These are phyloP conservation scores for Plectosphaerella plurivora DNA, from an alignment of 2,329 filamentous ascomycete genomes.

Conservation along the genomic window DNA sequence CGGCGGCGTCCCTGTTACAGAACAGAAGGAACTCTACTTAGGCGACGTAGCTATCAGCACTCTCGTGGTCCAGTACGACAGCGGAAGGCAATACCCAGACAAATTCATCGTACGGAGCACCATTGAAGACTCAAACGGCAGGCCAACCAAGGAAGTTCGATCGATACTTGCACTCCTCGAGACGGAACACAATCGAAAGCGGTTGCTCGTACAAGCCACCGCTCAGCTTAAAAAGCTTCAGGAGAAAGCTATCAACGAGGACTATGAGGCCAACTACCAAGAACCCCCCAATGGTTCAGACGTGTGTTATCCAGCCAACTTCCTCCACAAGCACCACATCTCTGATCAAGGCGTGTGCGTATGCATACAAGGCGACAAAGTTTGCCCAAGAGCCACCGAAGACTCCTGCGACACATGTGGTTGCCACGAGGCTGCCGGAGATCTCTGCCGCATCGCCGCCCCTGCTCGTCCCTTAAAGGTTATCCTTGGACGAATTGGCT, in stretches of 20 bases:
- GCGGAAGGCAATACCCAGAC: slow-evolving; percentile 13
- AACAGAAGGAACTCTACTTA: slow-evolving; percentile 12
- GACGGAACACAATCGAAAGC: slow-evolving; percentile 8
- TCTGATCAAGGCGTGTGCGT: slow-evolving; percentile 4
- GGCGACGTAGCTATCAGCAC: slow-evolving; percentile 28
- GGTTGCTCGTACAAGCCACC: slow-evolving; percentile 6
- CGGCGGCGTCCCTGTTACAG: slow-evolving; percentile 13
- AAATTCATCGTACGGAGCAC: slow-evolving; percentile 12
- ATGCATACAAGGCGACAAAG: too few relatives aligned
- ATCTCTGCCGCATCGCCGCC: neutral
- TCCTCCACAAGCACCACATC: slow-evolving; percentile 22
- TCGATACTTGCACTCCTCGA: slow-evolving; percentile 16
- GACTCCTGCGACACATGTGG: too few relatives aligned
- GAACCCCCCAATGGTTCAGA: slow-evolving; percentile 21
- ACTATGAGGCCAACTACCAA: slow-evolving; percentile 9
- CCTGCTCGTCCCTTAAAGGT: slow-evolving; percentile 15
- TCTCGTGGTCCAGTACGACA: slow-evolving; percentile 14
- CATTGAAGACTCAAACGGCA: slow-evolving; percentile 10
- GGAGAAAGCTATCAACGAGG: slow-evolving; percentile 7
- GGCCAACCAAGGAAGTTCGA: slow-evolving; percentile 17
- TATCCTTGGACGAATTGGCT: slow-evolving; percentile 21
- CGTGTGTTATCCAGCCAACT: slow-evolving; percentile 18
- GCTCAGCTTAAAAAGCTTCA: slow-evolving; percentile 14
- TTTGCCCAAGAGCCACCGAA: too few relatives aligned
- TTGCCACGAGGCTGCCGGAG: too few relatives aligned